Percentiles rank a stretch among this genome's conserved stretches.
phyloP scores from a whole-genome alignment of 352 stramenopile genomes.

The Globisporangium abappressorium region DNA sequence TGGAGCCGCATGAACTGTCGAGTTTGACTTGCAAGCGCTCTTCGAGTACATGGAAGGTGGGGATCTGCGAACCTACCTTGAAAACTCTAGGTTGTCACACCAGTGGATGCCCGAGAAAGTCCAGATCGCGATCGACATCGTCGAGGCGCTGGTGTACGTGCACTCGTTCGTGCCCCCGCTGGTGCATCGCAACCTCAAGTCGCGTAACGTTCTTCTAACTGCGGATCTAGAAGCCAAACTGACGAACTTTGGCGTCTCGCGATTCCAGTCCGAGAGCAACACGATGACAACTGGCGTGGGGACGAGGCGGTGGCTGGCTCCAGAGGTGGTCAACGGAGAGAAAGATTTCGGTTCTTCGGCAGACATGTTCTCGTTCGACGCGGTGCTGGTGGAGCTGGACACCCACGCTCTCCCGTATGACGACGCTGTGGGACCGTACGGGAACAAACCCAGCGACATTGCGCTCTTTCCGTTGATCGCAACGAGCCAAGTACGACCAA shows the following conservation, averaged over 20 bases:
- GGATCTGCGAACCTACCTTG: conserved; percentile 42
- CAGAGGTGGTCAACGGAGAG: neutral
- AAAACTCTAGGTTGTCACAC: neutral
- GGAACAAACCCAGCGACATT: neutral
- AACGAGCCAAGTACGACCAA: neutral
- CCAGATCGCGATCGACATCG: conserved; percentile 49
- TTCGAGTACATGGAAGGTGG: conserved; percentile 67
- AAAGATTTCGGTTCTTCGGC: conserved; percentile 2
- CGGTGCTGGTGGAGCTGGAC: conserved; percentile 2
- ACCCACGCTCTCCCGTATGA: conserved; percentile 10
- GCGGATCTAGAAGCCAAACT: conserved; percentile 38
- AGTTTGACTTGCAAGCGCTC: conserved; percentile 47
- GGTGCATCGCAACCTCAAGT: conserved; percentile 61
- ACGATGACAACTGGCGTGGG: conserved; percentile 37
- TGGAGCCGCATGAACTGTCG: conserved; percentile 51
- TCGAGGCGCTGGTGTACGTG: conserved; percentile 64
- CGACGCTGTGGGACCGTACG: neutral
- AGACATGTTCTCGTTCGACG: conserved; percentile 9
- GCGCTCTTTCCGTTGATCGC: conserved; percentile 5
- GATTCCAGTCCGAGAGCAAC: conserved; percentile 33
- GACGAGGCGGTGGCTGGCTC: neutral
- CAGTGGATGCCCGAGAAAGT: conserved; percentile 48
- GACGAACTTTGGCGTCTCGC: conserved; percentile 57
- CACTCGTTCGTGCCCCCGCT: conserved; percentile 59
- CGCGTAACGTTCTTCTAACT: conserved; percentile 48